Evolutionary conservation across 2,329 filamentous ascomycete species (phyloP).

Genomic region (Chrysosporium queenslandicum): DNA sequence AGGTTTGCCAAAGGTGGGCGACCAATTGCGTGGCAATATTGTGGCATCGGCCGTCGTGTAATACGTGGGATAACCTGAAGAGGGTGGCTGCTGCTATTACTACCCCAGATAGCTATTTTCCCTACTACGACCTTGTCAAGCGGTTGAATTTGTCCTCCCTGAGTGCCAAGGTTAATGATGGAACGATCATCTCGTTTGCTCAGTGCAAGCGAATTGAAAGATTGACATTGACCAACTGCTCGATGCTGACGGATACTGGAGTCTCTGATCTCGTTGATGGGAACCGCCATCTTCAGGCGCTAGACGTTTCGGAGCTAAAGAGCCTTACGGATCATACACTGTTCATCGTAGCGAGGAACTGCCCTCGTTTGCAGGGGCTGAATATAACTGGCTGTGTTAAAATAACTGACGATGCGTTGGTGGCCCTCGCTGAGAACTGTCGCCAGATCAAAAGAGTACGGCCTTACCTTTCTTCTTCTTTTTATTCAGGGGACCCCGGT

Average conservation of each 20-base stretch:
- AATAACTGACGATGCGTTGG: constrained; percentile 78
- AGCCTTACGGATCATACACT: constrained; percentile 76
- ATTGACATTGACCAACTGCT: constrained; percentile 84
- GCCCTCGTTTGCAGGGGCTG: constrained; percentile 74
- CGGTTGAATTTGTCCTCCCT: constrained; percentile 80
- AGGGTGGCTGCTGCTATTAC: constrained; percentile 71
- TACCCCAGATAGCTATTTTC: constrained; percentile 66
- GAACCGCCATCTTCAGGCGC: constrained; percentile 70
- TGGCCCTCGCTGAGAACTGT: constrained; percentile 70
- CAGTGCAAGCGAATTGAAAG: constrained; percentile 87
- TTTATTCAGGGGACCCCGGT: too few species aligned
- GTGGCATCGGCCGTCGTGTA: constrained; percentile 90
- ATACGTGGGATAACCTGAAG: constrained; percentile 70
- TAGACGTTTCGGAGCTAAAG: constrained; percentile 77
- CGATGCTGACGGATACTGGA: constrained; percentile 70
- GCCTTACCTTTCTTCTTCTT: constrained; percentile 17
- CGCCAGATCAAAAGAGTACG: constrained; percentile 74
- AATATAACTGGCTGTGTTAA: constrained; percentile 81
- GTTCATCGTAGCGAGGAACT: constrained; percentile 66
- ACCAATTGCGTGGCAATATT: constrained; percentile 83
- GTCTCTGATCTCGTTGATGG: constrained; percentile 68
- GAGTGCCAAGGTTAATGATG: constrained; percentile 69
- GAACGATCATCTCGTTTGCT: constrained; percentile 70
- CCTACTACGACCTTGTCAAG: constrained; percentile 83
- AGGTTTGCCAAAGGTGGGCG: constrained; percentile 91